Percentiles rank a stretch among this genome's conserved stretches.
phyloP scores from a whole-genome alignment of 352 stramenopile species.

The Phytophthora foliorum region DNA sequence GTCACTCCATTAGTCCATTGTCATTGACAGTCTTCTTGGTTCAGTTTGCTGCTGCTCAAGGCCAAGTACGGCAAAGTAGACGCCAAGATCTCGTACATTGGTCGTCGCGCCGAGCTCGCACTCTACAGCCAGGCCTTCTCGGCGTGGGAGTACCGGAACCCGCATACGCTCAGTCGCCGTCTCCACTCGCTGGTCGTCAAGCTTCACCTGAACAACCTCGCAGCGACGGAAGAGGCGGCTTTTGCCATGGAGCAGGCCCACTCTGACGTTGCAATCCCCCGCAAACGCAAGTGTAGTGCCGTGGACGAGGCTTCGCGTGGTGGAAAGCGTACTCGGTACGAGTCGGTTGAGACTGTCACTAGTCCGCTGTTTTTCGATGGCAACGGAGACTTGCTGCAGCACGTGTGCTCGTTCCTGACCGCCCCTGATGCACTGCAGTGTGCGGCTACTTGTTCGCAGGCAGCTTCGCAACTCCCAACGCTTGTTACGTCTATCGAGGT shows the following conservation, averaged over 20 bases:
- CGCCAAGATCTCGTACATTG: conserved; percentile 70
- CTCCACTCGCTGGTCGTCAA: conserved; percentile 71
- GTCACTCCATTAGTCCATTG: background rate
- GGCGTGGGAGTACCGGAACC: conserved; percentile 61
- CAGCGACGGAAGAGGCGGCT: conserved; percentile 44
- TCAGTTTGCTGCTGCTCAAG: conserved; percentile 65
- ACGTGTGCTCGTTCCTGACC: conserved; percentile 55
- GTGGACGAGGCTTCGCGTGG: conserved; percentile 3
- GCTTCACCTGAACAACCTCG: conserved; percentile 66
- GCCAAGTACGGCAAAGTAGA: conserved; percentile 71
- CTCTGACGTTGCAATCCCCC: background rate
- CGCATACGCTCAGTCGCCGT: conserved; percentile 62
- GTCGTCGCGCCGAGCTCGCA: conserved; percentile 61
- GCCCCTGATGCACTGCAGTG: conserved; percentile 46
- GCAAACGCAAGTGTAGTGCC: conserved; percentile 38
- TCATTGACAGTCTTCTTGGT: background rate
- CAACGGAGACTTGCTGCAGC: conserved; percentile 53
- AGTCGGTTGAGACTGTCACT: background rate
- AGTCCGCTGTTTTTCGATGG: conserved; percentile 59
- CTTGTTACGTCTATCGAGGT: conserved; percentile 53
- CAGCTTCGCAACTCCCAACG: conserved; percentile 38
- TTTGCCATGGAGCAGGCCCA: conserved; percentile 36
- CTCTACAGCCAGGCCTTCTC: conserved; percentile 67
- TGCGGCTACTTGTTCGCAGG: conserved; percentile 43
- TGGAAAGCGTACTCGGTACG: conserved; percentile 26